Evolutionary conservation across 148 eudicot genomes (phyloP).

Genomic region (Oxyria digyna): DNA sequence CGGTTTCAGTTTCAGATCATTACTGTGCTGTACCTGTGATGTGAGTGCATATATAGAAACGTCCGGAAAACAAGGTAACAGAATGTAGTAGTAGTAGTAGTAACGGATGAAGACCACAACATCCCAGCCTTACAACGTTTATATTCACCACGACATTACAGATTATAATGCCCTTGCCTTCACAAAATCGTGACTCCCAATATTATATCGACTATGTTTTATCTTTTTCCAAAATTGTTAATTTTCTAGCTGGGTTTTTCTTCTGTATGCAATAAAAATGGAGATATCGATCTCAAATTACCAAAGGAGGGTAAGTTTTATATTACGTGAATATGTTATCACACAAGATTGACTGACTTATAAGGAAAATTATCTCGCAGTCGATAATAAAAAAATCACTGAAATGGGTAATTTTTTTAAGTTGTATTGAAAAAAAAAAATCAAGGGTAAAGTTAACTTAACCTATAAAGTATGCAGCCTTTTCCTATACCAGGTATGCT

Average conservation of each 20-base stretch:
- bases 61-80: neutral
- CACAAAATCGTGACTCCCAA: neutral
- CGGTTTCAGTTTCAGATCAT: too few relatives aligned
- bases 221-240: too few relatives aligned
- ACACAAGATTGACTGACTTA: neutral
- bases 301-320: neutral
- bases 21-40: too few relatives aligned
- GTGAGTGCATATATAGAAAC: neutral
- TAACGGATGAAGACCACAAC: neutral
- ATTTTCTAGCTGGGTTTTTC: too few relatives aligned
- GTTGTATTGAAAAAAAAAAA: too few relatives aligned
- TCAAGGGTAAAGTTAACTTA: too few relatives aligned
- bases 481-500: too few relatives aligned
- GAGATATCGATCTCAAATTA: too few relatives aligned
- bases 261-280: too few relatives aligned
- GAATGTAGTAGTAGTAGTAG: constrained; percentile 4
- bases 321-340: neutral
- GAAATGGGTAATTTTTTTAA: neutral
- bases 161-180: neutral
- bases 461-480: too few relatives aligned
- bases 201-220: too few relatives aligned
- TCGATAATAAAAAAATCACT: neutral
- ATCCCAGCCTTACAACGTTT: neutral
- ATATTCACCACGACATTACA: neutral
- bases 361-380: too few relatives aligned